Conservation (phyloP, 257 asterid species). For the Leptodermis oblonga region DNA sequence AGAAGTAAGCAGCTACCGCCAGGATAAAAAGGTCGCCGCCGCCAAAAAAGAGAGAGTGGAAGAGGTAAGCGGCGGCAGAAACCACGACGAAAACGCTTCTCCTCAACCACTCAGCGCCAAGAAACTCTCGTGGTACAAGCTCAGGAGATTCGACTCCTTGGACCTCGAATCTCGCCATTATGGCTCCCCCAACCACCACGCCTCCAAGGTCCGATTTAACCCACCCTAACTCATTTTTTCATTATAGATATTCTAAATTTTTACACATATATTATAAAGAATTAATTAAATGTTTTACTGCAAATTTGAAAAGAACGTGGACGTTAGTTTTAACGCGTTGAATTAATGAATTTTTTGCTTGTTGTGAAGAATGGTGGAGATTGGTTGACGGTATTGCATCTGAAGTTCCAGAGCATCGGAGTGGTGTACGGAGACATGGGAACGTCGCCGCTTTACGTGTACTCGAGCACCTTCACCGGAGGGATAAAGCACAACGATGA, state of each 20-base stretch:
- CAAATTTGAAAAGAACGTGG: too few species aligned
- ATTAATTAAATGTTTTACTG: too few species aligned
- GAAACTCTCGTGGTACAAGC: conserved; percentile 17
- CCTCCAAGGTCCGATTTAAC: conserved; percentile 20
- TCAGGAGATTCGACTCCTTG: conserved; percentile 27
- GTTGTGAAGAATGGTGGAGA: conserved; percentile 11
- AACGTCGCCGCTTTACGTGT: conserved; percentile 59
- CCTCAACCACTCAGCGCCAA: conserved; percentile 12
- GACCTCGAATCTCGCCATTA: conserved; percentile 30
- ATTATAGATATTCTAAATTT: too few species aligned
- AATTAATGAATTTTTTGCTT: too few species aligned
- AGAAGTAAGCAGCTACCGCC: too few species aligned
- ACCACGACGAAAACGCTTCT: not conserved
- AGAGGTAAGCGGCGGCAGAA: too few species aligned
- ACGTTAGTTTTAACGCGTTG: too few species aligned
- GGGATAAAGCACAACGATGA: conserved; percentile 49
- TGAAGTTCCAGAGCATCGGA: conserved; percentile 58
- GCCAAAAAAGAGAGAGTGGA: too few species aligned
- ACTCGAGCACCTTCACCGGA: conserved; percentile 28
- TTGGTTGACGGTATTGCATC: conserved; percentile 35
- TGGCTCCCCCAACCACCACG: conserved; percentile 3
- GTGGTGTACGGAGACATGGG: conserved; percentile 66
- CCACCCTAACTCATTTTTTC: too few species aligned
- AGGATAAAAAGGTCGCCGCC: too few species aligned
- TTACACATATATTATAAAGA: too few species aligned